phyloP scores from a whole-genome alignment of 306 rosid species.

The Adenanthera pavonina region DNA sequence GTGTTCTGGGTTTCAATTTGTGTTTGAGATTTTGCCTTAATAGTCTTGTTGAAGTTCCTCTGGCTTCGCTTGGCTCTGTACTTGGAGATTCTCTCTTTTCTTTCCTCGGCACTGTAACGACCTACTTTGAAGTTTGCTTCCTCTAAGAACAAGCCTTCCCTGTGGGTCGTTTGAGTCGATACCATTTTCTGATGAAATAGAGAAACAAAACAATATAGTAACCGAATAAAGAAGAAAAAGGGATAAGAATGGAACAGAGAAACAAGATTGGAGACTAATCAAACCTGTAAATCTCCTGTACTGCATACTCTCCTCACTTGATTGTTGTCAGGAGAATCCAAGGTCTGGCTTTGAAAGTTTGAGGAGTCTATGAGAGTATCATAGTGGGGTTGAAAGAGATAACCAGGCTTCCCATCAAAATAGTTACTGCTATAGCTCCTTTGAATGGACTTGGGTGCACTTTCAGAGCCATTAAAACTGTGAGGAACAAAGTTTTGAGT shows the following conservation, averaged over 20 bases:
- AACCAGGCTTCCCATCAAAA: constrained; percentile 61
- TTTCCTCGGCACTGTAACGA: constrained; percentile 82
- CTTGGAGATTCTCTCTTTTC: constrained; percentile 82
- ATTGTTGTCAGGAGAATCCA: constrained; percentile 53
- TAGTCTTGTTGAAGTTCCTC: constrained; percentile 95
- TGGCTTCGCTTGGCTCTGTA: constrained; percentile 91
- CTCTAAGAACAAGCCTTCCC: constrained; percentile 57
- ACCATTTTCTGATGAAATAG: constrained; percentile 55
- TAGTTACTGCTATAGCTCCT: constrained; percentile 74
- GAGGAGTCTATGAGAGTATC: constrained; percentile 54
- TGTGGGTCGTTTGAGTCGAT: constrained; percentile 42
- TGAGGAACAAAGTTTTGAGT: constrained; percentile 48
- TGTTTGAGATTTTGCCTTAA: constrained; percentile 27
- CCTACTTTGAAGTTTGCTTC: constrained; percentile 75
- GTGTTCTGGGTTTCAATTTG: not conserved
- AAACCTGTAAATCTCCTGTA: constrained; percentile 86
- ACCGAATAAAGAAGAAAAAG: not conserved
- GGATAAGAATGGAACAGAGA: not conserved
- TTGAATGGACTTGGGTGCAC: constrained; percentile 62
- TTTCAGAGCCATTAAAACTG: constrained; percentile 58
- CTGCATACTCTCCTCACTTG: constrained; percentile 72
- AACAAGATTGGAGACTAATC: not conserved
- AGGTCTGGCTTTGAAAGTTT: constrained; percentile 45
- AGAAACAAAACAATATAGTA: not conserved
- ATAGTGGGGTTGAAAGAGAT: constrained; percentile 48